Base-by-base conservation (phyloP, 495 filamentous ascomycete species). In the Polyplosphaeria fusca region DNA sequence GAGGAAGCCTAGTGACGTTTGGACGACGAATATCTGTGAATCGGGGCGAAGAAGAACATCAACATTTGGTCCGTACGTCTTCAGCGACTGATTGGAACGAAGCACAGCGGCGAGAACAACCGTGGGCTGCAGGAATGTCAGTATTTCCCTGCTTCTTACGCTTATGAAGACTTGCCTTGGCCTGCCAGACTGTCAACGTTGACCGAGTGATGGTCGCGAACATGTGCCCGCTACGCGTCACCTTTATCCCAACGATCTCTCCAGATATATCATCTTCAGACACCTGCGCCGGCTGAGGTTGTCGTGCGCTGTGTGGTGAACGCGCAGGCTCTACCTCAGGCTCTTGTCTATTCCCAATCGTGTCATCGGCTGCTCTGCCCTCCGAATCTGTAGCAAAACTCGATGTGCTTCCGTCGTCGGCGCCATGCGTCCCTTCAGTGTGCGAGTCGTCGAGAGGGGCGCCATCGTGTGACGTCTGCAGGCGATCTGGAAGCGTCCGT, bases 171-270 rank as follows among this genome's bases (percentile, higher is more conserved):
- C 78, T 55, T 80, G 91, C 91, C 78, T 89, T 91, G 49, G 88
- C 92, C 73, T 99, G 94, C 94, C 94, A 99, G 52, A 97, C 79
- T 16, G 85, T 88, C 66, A 97, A 79, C 3, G 86, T 86, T 5
- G 86, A 86, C 4, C 79, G 71, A 1, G 93, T 96, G 66, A 97
- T 88, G 13, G 88, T 89, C 43, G 87, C 88, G 74, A 99, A 96
- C 53, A 96, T 74, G 67, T 88, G 83, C 7, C 93, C 94, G 56
- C 79, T 85, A 35, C 93, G 82, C 2, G 91, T 88, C 7, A 91
- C 81, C 52, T 82, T 84, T 27, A 96, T 78, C 16, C 85, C 87
- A 55, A 87, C 74, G 45, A 96, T 84, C 53, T 58, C 55, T 5
- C 45, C 60, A 49, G 49, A 52, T 1, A 60, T 11, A 45, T 60